Evolutionary conservation across 352 stramenopile species (phyloP), one percentile per base, ranked within the genome.

Genomic region (Phytophthora pinifolia): DNA sequence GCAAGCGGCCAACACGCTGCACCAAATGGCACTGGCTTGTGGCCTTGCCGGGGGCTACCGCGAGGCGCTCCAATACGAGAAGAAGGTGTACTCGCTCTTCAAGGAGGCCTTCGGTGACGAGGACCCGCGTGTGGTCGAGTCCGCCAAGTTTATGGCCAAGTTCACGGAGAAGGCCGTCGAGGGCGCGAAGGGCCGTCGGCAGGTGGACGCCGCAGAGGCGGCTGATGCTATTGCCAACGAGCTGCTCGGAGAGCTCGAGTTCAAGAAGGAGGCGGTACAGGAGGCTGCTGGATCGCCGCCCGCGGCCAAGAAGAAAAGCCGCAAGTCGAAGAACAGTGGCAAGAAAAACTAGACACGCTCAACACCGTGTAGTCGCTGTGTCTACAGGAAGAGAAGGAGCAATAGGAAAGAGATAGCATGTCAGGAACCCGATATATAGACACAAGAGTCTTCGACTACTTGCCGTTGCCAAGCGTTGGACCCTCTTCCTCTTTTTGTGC

Each of bases 91-190:
- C 53, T 67, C 74, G 17, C 70, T 96, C 13, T 88, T 89, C 43
- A 79, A 90, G 52, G 85, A 96, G 38, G 74, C 84, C 10, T 87
- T 93, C 33, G 86, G 86, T 25, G 72, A 93, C 14, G 66, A 95
- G 10, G 83, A 96, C 39, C 73, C 82, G 34, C 82, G 86, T 25
- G 85, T 94, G 49, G 30, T 85, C 41, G 87, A 96, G 57, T 82
- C 81, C 32, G 70, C 74, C 27, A 87, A 92, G 70, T 96, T 86
- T 57, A 89, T 96, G 69, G 75, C 75, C 9, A 80, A 74, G 39
- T 94, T 96, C 67, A 96, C 88, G 32, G 86, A 94, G 57, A 89
- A 84, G 22, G 86, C 87, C 6, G 88, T 96, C 9, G 86, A 96
- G 62, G 85, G 80, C 15, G 83, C 86, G 30, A 94, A 94, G 75